These are phyloP conservation scores for Starmerella powellii DNA, from an alignment of 805 yeast species.

Conservation along the genomic window DNA sequence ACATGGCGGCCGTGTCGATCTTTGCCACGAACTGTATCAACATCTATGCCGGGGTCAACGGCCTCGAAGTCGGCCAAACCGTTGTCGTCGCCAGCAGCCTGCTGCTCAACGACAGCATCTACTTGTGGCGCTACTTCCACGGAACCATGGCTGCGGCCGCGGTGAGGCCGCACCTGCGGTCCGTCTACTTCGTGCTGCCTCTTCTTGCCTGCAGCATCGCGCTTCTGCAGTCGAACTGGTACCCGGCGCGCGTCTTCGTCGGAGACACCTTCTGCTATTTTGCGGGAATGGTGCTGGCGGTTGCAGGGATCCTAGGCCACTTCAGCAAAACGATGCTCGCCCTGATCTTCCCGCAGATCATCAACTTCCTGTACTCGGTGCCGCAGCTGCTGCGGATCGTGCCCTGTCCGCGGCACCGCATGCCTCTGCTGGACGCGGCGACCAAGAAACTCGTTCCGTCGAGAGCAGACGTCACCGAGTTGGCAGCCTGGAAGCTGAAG, in stretches of 20 bases:
- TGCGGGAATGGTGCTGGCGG: slow-evolving; percentile 97
- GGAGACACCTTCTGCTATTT: slow-evolving; percentile 98
- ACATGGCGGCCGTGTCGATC: slow-evolving; percentile 85
- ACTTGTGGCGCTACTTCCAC: slow-evolving; percentile 32
- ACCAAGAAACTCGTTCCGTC: slow-evolving; percentile 73
- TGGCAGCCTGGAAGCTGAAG: slow-evolving; percentile 12
- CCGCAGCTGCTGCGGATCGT: slow-evolving; percentile 81
- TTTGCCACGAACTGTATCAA: slow-evolving; percentile 95
- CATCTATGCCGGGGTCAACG: slow-evolving; percentile 91
- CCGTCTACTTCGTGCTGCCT: slow-evolving; percentile 70
- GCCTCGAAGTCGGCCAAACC: slow-evolving; percentile 92
- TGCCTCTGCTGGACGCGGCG: slow-evolving; percentile 60
- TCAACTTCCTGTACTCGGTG: slow-evolving; percentile 79
- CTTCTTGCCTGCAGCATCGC: slow-evolving; percentile 75
- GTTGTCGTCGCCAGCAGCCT: slow-evolving; percentile 62
- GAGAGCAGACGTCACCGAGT: slow-evolving; percentile 27
- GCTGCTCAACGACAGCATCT: slow-evolving; percentile 64
- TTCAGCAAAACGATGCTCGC: slow-evolving; percentile 83
- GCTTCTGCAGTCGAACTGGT: slow-evolving; percentile 69
- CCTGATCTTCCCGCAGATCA: slow-evolving; percentile 79
- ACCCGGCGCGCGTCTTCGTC: slow-evolving; percentile 85
- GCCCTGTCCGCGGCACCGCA: slow-evolving; percentile 90
- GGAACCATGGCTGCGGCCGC: slow-evolving; percentile 39
- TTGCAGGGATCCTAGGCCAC: slow-evolving; percentile 91
- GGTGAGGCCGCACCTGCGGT: slow-evolving; percentile 68